Percentiles rank a stretch among this genome's conserved stretches.
Conservation (phyloP, 768 basidiomycete species). For the Russula olivacea region DNA sequence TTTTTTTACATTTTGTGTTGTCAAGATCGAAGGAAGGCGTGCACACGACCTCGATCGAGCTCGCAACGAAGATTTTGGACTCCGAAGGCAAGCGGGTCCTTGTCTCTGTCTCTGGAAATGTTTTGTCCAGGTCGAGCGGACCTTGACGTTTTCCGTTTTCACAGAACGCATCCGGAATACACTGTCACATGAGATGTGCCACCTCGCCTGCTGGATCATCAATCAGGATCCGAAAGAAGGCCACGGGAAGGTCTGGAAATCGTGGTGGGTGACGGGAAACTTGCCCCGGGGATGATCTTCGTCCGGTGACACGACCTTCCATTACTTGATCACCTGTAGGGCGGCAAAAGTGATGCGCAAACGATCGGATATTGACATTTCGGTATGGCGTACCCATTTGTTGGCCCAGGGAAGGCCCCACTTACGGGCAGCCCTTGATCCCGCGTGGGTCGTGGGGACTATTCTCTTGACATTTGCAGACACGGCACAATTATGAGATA, state of each 20-base stretch:
- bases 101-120: neutral
- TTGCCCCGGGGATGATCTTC: neutral
- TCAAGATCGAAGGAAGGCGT: conserved; percentile 51
- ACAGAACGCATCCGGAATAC: conserved; percentile 77
- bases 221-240: conserved; percentile 61
- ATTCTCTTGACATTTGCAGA: conserved; percentile 31
- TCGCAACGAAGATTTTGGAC: conserved; percentile 80
- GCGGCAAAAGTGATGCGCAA: conserved; percentile 62
- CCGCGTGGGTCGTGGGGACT: neutral
- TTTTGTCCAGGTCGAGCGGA: neutral
- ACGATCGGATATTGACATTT: conserved; percentile 64
- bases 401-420: conserved; percentile 13
- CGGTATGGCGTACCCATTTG: conserved; percentile 36
- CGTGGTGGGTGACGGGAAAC: conserved; percentile 44
- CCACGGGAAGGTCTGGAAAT: conserved; percentile 68
- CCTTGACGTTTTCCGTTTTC: neutral
- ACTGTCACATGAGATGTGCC: conserved; percentile 89
- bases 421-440: conserved; percentile 4
- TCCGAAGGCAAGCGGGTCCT: conserved; percentile 49
- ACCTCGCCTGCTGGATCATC: conserved; percentile 82
- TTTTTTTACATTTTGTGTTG: neutral
- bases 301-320: neutral
- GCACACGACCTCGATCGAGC: conserved; percentile 60
- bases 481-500: conserved; percentile 70
- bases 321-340: conserved; percentile 38